Evolutionary conservation across 2,329 filamentous ascomycete species (phyloP).

Genomic region (Beauveria caledonica): DNA sequence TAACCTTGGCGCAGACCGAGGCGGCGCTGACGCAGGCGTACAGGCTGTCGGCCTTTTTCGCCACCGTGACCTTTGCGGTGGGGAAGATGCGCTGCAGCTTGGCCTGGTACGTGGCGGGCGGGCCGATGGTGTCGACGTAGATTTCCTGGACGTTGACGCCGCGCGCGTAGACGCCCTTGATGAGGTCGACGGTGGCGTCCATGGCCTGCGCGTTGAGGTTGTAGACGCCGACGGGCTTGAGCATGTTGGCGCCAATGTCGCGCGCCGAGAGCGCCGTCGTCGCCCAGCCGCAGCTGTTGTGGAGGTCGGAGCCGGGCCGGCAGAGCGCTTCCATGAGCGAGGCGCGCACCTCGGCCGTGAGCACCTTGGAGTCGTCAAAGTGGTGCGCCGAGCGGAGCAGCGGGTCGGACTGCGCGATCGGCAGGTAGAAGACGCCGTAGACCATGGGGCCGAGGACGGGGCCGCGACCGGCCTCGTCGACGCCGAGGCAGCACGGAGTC

Average conservation of each 20-base stretch:
- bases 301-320: conserved; percentile 44
- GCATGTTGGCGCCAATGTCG: conserved; percentile 74
- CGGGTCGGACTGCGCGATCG: conserved; percentile 58
- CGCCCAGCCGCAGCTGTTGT: conserved; percentile 68
- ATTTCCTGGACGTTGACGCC: conserved; percentile 83
- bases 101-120: conserved; percentile 72
- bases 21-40: conserved; percentile 92
- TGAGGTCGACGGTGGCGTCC: conserved; percentile 80
- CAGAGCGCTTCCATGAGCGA: conserved; percentile 63
- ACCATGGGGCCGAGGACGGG: conserved; percentile 83
- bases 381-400: conserved; percentile 72
- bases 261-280: conserved; percentile 71
- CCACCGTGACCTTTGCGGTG: conserved; percentile 63
- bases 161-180: conserved; percentile 64
- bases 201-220: conserved; percentile 95
- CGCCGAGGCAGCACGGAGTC: conserved; percentile 62
- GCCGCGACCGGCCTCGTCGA: conserved; percentile 89
- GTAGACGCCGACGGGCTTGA: conserved; percentile 57
- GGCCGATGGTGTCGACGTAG: conserved; percentile 91
- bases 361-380: conserved; percentile 92
- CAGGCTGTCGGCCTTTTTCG: conserved; percentile 86
- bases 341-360: conserved; percentile 72
- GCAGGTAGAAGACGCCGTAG: conserved; percentile 67
- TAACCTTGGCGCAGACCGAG: conserved; percentile 93
- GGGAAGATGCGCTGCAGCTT: conserved; percentile 81